phyloP scores from a whole-genome alignment of 306 rosid genomes.

The Clitoria ternatea region DNA sequence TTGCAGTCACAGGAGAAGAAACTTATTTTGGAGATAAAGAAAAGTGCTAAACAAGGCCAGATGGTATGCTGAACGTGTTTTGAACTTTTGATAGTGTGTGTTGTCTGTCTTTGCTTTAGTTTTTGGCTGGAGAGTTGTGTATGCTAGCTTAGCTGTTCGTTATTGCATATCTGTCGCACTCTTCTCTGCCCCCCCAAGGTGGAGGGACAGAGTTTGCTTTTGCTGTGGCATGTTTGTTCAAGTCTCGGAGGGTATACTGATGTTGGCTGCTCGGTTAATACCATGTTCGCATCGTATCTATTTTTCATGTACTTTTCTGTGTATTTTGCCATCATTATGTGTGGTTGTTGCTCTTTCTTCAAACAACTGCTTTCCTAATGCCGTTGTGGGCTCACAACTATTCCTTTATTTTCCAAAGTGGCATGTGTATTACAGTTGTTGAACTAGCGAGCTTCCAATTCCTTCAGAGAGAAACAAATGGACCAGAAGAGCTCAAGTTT shows the following conservation, averaged over 20 bases:
- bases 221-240: background rate
- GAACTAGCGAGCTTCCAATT: background rate
- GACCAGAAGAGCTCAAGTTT: background rate
- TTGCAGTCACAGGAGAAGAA: slow-evolving; percentile 85
- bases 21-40: slow-evolving; percentile 79
- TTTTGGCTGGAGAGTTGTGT: background rate
- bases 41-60: slow-evolving; percentile 93
- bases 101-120: background rate
- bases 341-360: background rate
- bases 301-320: background rate
- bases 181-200: background rate
- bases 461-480: background rate
- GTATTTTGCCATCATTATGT: background rate
- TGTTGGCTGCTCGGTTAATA: background rate
- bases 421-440: background rate
- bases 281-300: background rate
- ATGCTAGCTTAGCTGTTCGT: background rate
- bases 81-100: background rate
- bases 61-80: slow-evolving; percentile 45
- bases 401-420: background rate
- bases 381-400: background rate
- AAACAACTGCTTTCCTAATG: background rate
- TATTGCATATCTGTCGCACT: background rate
- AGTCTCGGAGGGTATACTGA: background rate
- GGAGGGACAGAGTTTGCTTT: background rate